Conservation (phyloP, 345 rosid genomes). For the Ailanthus altissimus region DNA sequence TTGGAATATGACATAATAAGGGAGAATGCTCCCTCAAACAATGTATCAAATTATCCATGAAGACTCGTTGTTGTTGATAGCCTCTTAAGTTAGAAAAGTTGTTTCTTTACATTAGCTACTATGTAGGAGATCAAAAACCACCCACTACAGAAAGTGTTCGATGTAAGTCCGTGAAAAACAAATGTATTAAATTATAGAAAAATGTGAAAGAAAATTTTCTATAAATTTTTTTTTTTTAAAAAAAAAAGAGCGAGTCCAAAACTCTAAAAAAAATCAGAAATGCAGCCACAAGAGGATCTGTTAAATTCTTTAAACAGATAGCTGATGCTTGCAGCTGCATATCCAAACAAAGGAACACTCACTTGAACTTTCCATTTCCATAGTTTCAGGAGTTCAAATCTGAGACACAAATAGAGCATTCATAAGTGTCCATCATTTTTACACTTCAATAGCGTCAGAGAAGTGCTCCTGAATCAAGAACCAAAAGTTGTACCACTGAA, state of each 20-base stretch:
- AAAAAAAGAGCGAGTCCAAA: neutral
- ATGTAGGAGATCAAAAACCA: neutral
- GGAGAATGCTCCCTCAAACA: neutral
- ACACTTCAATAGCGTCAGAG: neutral
- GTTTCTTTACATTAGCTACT: neutral
- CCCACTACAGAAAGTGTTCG: neutral
- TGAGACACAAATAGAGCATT: conserved; percentile 1
- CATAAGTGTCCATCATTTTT: neutral
- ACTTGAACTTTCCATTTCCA: neutral
- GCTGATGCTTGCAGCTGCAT: neutral
- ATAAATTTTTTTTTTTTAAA: no score
- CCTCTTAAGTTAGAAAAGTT: neutral
- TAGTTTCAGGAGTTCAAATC: neutral
- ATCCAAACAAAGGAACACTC: neutral
- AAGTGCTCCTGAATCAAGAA: no score
- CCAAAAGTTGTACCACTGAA: neutral
- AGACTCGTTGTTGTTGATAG: neutral
- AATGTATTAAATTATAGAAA: neutral
- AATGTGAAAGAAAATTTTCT: neutral
- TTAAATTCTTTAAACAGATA: neutral
- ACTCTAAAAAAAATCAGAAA: neutral
- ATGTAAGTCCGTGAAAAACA: neutral
- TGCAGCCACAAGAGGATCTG: neutral
- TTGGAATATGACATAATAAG: neutral
- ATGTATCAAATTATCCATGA: neutral